phyloP scores from a whole-genome alignment of 2,329 filamentous ascomycete genomes.

The Pyrenophora seminiperda region DNA sequence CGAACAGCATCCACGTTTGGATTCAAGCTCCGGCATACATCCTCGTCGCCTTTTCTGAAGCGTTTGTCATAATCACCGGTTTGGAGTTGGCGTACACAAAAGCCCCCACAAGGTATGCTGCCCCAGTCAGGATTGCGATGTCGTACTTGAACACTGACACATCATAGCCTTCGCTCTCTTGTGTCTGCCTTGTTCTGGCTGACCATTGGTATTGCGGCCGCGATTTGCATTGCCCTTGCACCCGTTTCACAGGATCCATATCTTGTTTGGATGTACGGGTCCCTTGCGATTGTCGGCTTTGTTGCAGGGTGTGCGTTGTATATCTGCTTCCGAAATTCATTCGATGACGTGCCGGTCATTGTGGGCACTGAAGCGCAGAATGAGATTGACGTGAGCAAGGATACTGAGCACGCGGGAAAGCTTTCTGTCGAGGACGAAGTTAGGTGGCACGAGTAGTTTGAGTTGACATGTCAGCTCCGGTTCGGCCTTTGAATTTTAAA shows the following conservation, averaged over 20 bases:
- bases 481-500: not conserved
- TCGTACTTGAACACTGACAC: not conserved
- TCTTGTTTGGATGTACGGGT: constrained; percentile 28
- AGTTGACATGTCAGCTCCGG: not conserved
- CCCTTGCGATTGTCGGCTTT: constrained; percentile 12
- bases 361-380: not conserved
- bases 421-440: not conserved
- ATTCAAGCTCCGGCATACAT: constrained; percentile 48
- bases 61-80: constrained; percentile 49
- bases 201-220: constrained; percentile 33
- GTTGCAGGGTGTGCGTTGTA: constrained; percentile 38
- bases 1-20: constrained; percentile 47
- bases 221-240: constrained; percentile 36
- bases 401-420: not conserved
- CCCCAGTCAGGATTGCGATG: too few species aligned
- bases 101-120: constrained; percentile 35
- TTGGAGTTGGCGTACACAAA: constrained; percentile 50
- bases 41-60: constrained; percentile 47
- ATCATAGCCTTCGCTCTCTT: constrained; percentile 19
- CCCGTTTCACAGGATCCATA: constrained; percentile 35
- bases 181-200: constrained; percentile 41
- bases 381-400: not conserved
- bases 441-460: not conserved
- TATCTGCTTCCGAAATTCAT: constrained; percentile 53
- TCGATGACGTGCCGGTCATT: not conserved